Conservation (phyloP, 805 yeast genomes). For the Millerozyma acaciae region DNA sequence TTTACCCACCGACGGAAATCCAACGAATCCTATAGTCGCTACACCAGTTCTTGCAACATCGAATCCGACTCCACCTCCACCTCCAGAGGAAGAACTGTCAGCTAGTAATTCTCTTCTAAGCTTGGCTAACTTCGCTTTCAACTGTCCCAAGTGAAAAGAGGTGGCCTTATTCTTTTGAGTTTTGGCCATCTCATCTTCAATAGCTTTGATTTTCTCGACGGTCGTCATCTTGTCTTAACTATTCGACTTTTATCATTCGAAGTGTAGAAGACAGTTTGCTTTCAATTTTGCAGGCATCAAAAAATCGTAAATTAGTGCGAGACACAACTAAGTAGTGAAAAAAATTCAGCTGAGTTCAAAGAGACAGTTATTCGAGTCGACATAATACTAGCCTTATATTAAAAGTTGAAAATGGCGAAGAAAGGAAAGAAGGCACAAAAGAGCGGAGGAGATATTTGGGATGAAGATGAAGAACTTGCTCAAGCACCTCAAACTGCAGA, state of each 20-base stretch:
- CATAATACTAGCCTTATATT: too few relatives aligned
- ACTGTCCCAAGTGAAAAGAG: conserved; percentile 93
- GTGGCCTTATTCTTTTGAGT: conserved; percentile 99
- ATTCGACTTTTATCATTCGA: too few relatives aligned
- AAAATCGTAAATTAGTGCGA: conserved; percentile 1
- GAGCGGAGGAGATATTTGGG: conserved; percentile 76
- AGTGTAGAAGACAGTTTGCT: neutral
- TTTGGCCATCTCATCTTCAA: conserved; percentile 96
- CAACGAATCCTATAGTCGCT: conserved; percentile 95
- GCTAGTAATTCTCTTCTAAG: conserved; percentile 82
- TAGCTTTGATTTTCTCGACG: conserved; percentile 67
- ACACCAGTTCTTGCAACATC: conserved; percentile 99
- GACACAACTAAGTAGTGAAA: neutral
- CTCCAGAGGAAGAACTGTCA: conserved; percentile 55
- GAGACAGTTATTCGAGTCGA: too few relatives aligned
- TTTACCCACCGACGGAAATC: conserved; percentile 95
- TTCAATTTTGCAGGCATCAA: neutral
- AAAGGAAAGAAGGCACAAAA: conserved; percentile 56
- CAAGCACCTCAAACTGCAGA: conserved; percentile 35
- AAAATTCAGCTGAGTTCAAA: too few relatives aligned
- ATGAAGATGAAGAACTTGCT: conserved; percentile 53
- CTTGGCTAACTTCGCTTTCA: conserved; percentile 94
- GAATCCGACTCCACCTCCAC: conserved; percentile 94
- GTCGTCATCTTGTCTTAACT: too few relatives aligned
- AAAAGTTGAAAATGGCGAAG: conserved; percentile 42